phyloP scores from a whole-genome alignment of 2,329 filamentous ascomycete genomes.

The Cercospora sp. region DNA sequence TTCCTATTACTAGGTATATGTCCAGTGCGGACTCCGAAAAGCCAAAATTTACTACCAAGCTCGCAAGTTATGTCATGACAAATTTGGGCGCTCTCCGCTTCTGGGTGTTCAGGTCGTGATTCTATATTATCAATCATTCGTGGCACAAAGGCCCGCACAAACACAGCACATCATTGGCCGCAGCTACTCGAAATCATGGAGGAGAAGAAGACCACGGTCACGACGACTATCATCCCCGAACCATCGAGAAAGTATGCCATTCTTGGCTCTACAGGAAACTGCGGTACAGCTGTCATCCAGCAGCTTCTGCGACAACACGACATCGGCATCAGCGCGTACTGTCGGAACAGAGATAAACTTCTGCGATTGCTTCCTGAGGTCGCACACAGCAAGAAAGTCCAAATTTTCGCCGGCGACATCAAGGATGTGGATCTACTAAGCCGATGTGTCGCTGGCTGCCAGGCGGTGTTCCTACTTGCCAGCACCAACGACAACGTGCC shows the following conservation, averaged over 20 bases:
- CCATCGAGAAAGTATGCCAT: constrained; percentile 17
- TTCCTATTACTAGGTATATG: too few relatives aligned
- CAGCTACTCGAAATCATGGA: background rate
- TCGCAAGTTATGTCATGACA: too few relatives aligned
- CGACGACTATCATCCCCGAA: background rate
- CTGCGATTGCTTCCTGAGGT: constrained; percentile 39
- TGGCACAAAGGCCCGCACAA: too few relatives aligned
- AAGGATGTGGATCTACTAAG: constrained; percentile 43
- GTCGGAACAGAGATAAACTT: constrained; percentile 48
- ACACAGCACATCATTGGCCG: too few relatives aligned
- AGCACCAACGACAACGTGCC: constrained; percentile 38
- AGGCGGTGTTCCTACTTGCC: constrained; percentile 38
- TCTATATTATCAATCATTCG: too few relatives aligned
- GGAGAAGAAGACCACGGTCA: background rate
- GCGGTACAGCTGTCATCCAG: constrained; percentile 46
- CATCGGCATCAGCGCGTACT: constrained; percentile 46
- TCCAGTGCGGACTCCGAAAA: too few relatives aligned
- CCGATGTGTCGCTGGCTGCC: constrained; percentile 40
- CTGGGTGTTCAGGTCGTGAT: too few relatives aligned
- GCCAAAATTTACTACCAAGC: too few relatives aligned
- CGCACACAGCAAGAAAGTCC: constrained; percentile 37
- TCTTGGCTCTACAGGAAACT: constrained; percentile 43
- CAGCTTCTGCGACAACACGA: constrained; percentile 41
- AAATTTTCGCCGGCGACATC: constrained; percentile 43
- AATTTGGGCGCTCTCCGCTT: too few relatives aligned